Evolutionary conservation across 1,284 basidiomycete genomes (phyloP).

Genomic region (Ustilago xerochloae): DNA sequence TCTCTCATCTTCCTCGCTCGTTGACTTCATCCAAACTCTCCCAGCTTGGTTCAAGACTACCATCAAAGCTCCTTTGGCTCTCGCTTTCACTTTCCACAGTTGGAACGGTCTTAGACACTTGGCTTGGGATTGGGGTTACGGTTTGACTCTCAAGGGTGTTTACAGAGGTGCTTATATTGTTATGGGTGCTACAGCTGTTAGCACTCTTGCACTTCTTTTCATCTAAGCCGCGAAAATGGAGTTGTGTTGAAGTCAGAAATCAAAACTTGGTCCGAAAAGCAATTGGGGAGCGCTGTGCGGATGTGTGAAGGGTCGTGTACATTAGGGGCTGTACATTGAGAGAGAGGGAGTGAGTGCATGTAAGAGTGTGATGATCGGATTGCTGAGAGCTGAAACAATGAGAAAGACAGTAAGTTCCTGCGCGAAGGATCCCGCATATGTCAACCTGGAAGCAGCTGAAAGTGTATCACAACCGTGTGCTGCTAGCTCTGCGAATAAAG

Average conservation of each 20-base stretch:
- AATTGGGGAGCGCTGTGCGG: too few species aligned
- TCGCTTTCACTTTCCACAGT: slow-evolving; percentile 76
- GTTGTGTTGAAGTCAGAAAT: not conserved
- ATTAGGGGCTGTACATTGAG: too few species aligned
- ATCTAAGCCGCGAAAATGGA: slow-evolving; percentile 34
- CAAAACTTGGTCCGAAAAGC: not conserved
- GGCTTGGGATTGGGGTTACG: slow-evolving; percentile 86
- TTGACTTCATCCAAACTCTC: slow-evolving; percentile 76
- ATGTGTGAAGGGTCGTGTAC: too few species aligned
- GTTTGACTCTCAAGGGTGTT: slow-evolving; percentile 56
- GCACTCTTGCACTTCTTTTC: slow-evolving; percentile 54
- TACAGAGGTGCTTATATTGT: slow-evolving; percentile 62
- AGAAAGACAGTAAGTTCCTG: too few species aligned
- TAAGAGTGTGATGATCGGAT: too few species aligned
- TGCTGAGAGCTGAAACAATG: too few species aligned
- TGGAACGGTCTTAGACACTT: slow-evolving; percentile 92
- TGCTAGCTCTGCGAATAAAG: too few species aligned
- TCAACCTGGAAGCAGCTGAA: too few species aligned
- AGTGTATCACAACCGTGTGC: too few species aligned
- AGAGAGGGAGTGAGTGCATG: too few species aligned
- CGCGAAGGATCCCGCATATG: too few species aligned
- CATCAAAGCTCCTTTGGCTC: slow-evolving; percentile 56
- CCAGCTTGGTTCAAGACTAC: slow-evolving; percentile 68
- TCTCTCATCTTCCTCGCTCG: slow-evolving; percentile 81
- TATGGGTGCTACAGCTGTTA: slow-evolving; percentile 48